Evolutionary conservation across 2,329 filamentous ascomycete species (phyloP).

Genomic region (Fusarium beomiforme): DNA sequence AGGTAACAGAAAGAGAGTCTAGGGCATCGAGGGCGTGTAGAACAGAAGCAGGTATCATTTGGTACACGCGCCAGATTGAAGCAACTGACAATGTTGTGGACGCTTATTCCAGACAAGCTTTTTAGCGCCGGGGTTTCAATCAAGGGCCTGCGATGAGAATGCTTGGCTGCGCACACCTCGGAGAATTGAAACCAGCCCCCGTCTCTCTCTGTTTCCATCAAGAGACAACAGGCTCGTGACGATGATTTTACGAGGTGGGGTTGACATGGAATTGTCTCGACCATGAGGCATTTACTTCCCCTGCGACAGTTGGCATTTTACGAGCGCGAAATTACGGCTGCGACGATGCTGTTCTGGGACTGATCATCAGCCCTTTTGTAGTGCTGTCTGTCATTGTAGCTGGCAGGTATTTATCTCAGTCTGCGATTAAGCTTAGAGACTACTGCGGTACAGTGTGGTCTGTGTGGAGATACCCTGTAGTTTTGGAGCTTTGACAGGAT

Average conservation of each 20-base stretch:
- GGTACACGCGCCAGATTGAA: fast-evolving
- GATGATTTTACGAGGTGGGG: not conserved
- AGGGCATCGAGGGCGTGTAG: not conserved
- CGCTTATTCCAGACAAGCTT: slow-evolving; percentile 23
- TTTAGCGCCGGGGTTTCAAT: slow-evolving; percentile 10
- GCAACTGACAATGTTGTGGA: not conserved
- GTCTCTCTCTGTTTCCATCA: too few species aligned
- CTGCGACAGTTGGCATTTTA: not conserved
- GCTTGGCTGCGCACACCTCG: not conserved
- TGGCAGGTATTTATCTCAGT: slow-evolving; percentile 2
- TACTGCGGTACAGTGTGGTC: slow-evolving; percentile 9
- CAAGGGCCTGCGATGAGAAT: not conserved
- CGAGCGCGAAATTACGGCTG: not conserved
- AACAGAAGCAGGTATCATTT: not conserved
- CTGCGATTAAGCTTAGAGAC: slow-evolving; percentile 4
- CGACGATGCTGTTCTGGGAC: slow-evolving; percentile 14
- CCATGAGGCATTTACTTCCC: slow-evolving; percentile 19
- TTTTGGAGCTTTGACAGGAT: not conserved
- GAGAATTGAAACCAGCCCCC: not conserved
- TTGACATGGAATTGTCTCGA: not conserved
- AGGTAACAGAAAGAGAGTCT: not conserved
- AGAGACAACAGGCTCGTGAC: not conserved
- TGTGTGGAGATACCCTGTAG: slow-evolving; percentile 10
- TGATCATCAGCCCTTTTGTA: slow-evolving; percentile 21
- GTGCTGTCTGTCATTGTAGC: slow-evolving; percentile 9